Evolutionary conservation across 768 basidiomycete species (phyloP), one percentile per base, ranked within the genome.

Genomic region (Tulasnella sp.): DNA sequence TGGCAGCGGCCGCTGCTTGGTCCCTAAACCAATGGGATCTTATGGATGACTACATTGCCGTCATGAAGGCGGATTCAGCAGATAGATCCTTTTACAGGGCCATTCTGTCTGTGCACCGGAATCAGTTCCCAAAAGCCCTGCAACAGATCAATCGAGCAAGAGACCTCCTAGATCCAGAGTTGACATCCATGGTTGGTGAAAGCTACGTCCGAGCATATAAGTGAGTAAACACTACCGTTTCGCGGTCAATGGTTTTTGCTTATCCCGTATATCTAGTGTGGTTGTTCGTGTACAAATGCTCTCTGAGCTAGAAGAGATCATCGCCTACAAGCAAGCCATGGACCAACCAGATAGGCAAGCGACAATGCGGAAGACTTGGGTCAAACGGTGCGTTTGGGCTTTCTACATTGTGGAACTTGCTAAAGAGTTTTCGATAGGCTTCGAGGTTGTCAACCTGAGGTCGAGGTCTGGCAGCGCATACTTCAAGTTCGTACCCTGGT

Each of bases 281-380:
- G 83, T 98, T 73, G 92, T 99, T 49, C 84, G 95, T 8, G 91
- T 95, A 1, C 95, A 99, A 66, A 93, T 96, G 88, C 72, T 99
- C 12, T 91, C 93, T 1, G 95, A 99, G 62, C 72, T 99, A 5
- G 95, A 99, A 61, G 95, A 99, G 62, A 95, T 98, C 59, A 95
- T 99, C 54, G 70, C 79, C 34, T 98, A 91, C 69, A 98, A 98
- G 65, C 85, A 93, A 64, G 80, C 81, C 57, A 83, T 82, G 19
- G 93, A 98, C 64, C 89, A 95, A 62, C 83, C 88, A 1, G 89
- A 93, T 53, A 78, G 91, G n/a, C 91, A 92, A 59, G 72, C 72
- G 53, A 79, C 83, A 2, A 90, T 93, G 71, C 75, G 86, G 42
- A 87, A 82, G 66, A 98, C 93, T 0, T 99, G 95, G 95, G 89